A percentile compares a stretch with the other conserved stretches of the same genome.
Conservation (phyloP, 2,329 filamentous ascomycete genomes). For the Calonectria pauciramosa region DNA sequence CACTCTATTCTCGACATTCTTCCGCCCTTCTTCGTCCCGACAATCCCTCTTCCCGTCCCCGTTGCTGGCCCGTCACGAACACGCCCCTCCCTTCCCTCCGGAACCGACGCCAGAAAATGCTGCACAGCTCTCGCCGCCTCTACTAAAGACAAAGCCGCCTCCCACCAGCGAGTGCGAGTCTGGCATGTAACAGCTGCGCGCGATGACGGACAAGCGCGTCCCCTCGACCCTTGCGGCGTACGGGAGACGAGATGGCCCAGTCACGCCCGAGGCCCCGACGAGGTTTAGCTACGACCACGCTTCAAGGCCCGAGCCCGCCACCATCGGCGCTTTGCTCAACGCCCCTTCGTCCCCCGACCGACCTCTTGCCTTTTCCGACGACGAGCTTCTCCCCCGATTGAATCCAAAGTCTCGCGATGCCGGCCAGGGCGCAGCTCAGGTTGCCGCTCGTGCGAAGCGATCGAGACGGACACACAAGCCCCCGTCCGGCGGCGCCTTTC, state of each 20-base stretch:
- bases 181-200: conserved; percentile 43
- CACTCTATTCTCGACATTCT: conserved; percentile 18
- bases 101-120: conserved; percentile 37
- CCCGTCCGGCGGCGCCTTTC: conserved; percentile 64
- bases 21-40: neutral
- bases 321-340: conserved; percentile 42
- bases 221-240: conserved; percentile 40
- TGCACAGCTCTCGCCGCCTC: conserved; percentile 34
- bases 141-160: conserved; percentile 37
- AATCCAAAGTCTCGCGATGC: conserved; percentile 35
- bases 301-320: conserved; percentile 42
- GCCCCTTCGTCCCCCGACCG: conserved; percentile 41
- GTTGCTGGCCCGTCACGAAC: conserved; percentile 8
- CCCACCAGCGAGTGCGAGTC: conserved; percentile 28
- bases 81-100: neutral
- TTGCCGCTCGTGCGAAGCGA: conserved; percentile 43
- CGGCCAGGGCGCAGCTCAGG: conserved; percentile 33
- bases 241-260: conserved; percentile 44
- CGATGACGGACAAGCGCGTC: conserved; percentile 44
- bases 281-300: conserved; percentile 45
- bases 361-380: conserved; percentile 46
- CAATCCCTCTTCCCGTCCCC: neutral
- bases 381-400: conserved; percentile 44
- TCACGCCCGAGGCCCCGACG: conserved; percentile 42
- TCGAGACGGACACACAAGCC: conserved; percentile 55